Evolutionary conservation across 306 rosid species (phyloP), one percentile per base, ranked within the genome.

Genomic region (Argentina anserina): DNA sequence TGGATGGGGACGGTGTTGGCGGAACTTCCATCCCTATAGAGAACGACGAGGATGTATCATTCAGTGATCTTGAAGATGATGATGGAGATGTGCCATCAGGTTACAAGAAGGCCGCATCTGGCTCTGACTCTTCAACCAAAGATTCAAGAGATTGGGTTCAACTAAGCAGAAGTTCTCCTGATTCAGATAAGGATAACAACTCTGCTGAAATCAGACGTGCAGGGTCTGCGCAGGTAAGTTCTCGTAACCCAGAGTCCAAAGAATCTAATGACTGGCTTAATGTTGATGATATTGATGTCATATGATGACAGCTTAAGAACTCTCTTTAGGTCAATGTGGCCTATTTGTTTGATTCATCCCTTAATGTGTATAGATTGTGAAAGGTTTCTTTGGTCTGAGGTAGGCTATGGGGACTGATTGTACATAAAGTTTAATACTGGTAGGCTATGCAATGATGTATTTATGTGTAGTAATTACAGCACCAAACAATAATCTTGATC

Each of bases 11-110:
- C 72, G 96, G 89, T 77, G 92, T 70, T 21, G 78, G 90, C 70
- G 86, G 87, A 73, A 84, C 87, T 37, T 79, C 86, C 63, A 36
- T 86, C 45, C 92, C 86, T 67, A 66, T 87, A 20, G 92, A 71
- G 72, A 86, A 85, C 69, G 97, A 90, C 0, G 98, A 93, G 80
- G 98, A 93, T 75, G 98, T 93, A 18, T 87, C 98, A 4, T 93
- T 93, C 81, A 93, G 98, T 68, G 98, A 93, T 79, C 97, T 93
- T 25, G 98, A 93, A 84, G 98, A 93, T 26, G 98, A 93, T 0
- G 98, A 91, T 61, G 86, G 82, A 37, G 91, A 85, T 25, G 84
- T 65, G 3, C 84, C 87, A 40, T 72, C 64, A 56, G 79, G 76
- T 81, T 81, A 85, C 82, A 89, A 85, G 74, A 94, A 88, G 70